Evolutionary conservation across 495 filamentous ascomycete genomes (phyloP), one percentile per base, ranked within the genome.

Genomic region (Aspergillus heteromorphus): DNA sequence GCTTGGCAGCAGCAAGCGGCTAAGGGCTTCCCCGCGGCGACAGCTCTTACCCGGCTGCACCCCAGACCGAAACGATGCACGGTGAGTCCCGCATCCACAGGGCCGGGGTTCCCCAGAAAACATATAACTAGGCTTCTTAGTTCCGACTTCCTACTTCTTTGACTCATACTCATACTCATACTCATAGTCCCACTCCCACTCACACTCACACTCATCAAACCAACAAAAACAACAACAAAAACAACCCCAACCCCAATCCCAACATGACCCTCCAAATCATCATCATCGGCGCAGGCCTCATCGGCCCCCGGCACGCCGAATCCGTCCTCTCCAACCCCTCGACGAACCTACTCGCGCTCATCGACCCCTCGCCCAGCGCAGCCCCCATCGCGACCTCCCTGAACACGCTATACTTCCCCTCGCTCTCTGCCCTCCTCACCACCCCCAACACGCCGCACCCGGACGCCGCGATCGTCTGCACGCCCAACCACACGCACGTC

Each of bases 401-500:
- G 1, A 49, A 64, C 18, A 71, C 68, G 9, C 59, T 53, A 51
- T 68, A 65, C 53, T 73, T 69, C 60, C 23, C 60, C 1, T 72
- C 75, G 11, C 60, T 82, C 6, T 30, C 64, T 13, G 65, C 64
- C 0, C 70, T 83, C 43, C 65, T 84, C 1, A 17, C 53, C 27
- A 31, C 58, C 3, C 49, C 62, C 27, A 59, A 45, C 21, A 42
- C 20, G 21, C 25, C 45, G 5, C 40, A 54, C 8, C 79, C 79
- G 11, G 71, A 83, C 36, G 81, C 78, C 29, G 81, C 81, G 14
- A 79, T 84, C 21, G 72, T 84, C 49, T 82, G 78, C 67, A 84
- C 81, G 1, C 82, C 83, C 5, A 86, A 84, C 55, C 67, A 76
- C 60, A 79, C 76, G 1, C 82, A 84, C 57, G 79, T 82, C 18